Evolutionary conservation across 805 yeast genomes (phyloP).

Genomic region (Hemisphaericaspora nanyangensis): DNA sequence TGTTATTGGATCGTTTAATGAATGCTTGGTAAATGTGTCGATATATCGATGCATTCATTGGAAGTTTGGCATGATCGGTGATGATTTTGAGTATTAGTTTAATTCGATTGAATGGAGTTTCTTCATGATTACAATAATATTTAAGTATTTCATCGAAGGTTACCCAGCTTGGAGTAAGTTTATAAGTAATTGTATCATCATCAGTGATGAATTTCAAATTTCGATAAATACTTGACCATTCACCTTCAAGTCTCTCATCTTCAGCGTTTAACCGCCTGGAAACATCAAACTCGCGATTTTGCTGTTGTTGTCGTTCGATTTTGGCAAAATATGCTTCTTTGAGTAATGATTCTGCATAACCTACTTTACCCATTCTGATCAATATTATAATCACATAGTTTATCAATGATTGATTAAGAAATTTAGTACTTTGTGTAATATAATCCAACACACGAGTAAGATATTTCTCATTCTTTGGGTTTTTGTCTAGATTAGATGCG

Average conservation of each 20-base stretch:
- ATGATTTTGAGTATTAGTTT: slow-evolving; percentile 14
- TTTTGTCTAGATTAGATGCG: slow-evolving; percentile 2
- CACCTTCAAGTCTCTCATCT: neutral
- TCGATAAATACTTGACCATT: slow-evolving; percentile 13
- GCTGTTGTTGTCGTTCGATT: too few relatives aligned
- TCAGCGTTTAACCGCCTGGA: slow-evolving; percentile 14
- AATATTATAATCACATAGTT: slow-evolving; percentile 2
- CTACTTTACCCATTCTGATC: slow-evolving; percentile 4
- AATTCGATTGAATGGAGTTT: slow-evolving; percentile 10
- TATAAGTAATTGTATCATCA: slow-evolving; percentile 6
- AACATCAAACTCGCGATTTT: neutral
- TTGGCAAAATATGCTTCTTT: neutral
- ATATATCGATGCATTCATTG: slow-evolving; percentile 30
- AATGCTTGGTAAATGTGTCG: slow-evolving; percentile 17
- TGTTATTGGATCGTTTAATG: neutral
- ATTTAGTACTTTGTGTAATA: neutral
- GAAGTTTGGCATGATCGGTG: slow-evolving; percentile 21
- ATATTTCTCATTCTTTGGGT: neutral
- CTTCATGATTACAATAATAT: slow-evolving; percentile 10
- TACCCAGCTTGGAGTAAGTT: slow-evolving; percentile 20
- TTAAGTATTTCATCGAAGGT: slow-evolving; percentile 22
- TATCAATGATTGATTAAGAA: neutral
- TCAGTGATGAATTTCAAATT: slow-evolving; percentile 12
- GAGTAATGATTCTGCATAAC: slow-evolving; percentile 3
- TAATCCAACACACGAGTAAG: slow-evolving; percentile 1